Conservation (phyloP, 805 yeast genomes). For the Suhomyces sp. region DNA sequence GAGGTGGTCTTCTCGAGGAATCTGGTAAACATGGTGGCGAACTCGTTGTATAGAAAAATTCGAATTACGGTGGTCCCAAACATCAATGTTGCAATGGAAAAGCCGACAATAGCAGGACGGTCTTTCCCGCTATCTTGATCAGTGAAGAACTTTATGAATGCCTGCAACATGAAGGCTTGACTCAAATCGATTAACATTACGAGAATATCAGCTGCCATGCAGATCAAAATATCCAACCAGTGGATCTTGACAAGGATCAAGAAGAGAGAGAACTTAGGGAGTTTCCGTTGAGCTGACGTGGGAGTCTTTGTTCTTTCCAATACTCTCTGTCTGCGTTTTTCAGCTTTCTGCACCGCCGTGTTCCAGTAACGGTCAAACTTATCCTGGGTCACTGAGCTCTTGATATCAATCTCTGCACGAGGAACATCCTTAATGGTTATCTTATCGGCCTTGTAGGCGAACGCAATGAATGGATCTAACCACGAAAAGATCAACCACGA, state of each 20-base stretch:
- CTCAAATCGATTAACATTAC: conserved; percentile 18
- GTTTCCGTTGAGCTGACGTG: conserved; percentile 1
- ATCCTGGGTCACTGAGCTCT: neutral
- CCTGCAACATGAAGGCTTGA: conserved; percentile 11
- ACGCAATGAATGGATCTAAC: conserved; percentile 21
- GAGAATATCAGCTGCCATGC: neutral
- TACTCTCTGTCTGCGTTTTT: neutral
- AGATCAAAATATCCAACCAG: neutral
- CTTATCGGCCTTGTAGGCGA: conserved; percentile 19
- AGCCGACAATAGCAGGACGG: conserved; percentile 16
- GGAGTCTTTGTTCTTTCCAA: conserved; percentile 2
- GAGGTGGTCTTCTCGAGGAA: conserved; percentile 30
- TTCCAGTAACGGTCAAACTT: conserved; percentile 1
- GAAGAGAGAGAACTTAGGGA: conserved; percentile 6
- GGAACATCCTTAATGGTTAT: conserved; percentile 18
- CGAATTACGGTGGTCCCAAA: conserved; percentile 7
- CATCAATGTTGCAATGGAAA: conserved; percentile 11
- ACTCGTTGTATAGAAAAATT: conserved; percentile 18
- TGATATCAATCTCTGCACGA: conserved; percentile 2
- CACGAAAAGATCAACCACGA: conserved; percentile 16
- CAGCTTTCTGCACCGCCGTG: neutral
- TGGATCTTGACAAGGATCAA: conserved; percentile 3
- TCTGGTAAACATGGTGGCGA: conserved; percentile 12
- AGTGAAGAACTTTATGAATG: conserved; percentile 15
- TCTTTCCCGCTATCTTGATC: conserved; percentile 1